Percentiles rank a stretch among this genome's conserved stretches.
Evolutionary conservation across 192 early-diverging fungal species (phyloP).

Genomic region (Coemansia sp.): DNA sequence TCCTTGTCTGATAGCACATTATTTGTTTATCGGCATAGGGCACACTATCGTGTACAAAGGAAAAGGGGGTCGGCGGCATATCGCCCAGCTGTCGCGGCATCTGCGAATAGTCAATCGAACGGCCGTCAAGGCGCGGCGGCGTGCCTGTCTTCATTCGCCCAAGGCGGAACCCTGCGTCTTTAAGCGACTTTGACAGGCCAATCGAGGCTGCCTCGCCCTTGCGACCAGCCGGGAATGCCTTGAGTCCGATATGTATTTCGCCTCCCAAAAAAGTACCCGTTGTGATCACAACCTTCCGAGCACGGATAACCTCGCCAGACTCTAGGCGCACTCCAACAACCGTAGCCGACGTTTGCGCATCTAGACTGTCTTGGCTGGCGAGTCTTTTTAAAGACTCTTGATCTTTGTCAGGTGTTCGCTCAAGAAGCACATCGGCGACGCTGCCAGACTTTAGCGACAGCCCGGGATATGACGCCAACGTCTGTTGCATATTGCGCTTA

Average conservation of each 20-base stretch:
- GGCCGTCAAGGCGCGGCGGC: constrained; percentile 72
- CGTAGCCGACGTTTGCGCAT: constrained; percentile 30
- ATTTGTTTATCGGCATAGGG: constrained; percentile 69
- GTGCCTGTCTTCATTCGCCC: constrained; percentile 86
- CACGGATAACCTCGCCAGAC: constrained; percentile 63
- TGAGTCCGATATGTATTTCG: constrained; percentile 78
- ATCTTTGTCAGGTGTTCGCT: constrained; percentile 34
- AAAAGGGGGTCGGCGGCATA: constrained; percentile 70
- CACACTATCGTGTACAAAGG: constrained; percentile 70
- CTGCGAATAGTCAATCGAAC: constrained; percentile 71
- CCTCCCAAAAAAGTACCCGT: constrained; percentile 82
- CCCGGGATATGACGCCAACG: constrained; percentile 65
- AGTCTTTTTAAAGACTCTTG: constrained; percentile 14
- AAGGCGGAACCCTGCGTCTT: constrained; percentile 71
- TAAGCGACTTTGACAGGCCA: constrained; percentile 73
- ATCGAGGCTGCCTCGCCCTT: constrained; percentile 72
- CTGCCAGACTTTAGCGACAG: constrained; percentile 66
- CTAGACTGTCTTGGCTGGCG: constrained; percentile 36
- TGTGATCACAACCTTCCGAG: constrained; percentile 73
- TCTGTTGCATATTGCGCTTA: constrained; percentile 69
- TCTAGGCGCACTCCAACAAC: constrained; percentile 66
- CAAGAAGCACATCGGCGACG: constrained; percentile 71
- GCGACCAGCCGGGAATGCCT: constrained; percentile 70
- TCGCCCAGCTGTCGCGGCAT: constrained; percentile 69
- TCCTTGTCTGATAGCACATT: constrained; percentile 74